Evolutionary conservation across 1,284 basidiomycete genomes (phyloP), one percentile per base, ranked within the genome.

Genomic region (Microbotryum violaceum): DNA sequence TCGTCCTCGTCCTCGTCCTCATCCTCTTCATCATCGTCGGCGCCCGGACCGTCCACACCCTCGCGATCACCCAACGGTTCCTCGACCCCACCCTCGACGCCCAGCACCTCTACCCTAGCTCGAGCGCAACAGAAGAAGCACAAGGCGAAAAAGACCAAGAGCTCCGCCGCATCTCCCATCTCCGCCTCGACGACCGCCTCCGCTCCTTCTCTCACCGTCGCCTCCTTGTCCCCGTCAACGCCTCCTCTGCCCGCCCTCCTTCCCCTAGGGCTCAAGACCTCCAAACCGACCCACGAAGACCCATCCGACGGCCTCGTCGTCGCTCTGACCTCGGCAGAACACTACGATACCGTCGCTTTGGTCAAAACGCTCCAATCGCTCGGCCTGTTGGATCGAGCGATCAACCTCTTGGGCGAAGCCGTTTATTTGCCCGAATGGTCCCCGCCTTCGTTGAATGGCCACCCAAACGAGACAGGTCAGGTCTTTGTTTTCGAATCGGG

Each of bases 381-480:
- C 29, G 64, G 67, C 8, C 54, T 71, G 18, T 56, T 72, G 33
- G 60, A 60, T 3, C 63, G 60, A 37, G 71, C 71, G 6, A 63
- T 71, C 56, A 72, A 72, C 50, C 64, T 72, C 37, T 55, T 70
- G 54, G 71, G 71, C 23, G 70, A 71, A 54, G 70, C 70, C 20
- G 64, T 72, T 33, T 64, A 67, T 56, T 49, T 72, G 7, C 71
- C 71, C 0, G 33, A 57, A 4, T 71, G 71, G 70, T 62, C 66
- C 0, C 64, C 69, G 12, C 57, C 58, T 25, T 5, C 56, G 16
- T 6, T 45, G 29, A 29, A 25, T 14, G 56, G 37, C 23, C 27
- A 18, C 2, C 27, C 49, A 20, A 20, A 42, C 33, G 21, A 14
- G 48, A 37, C 44, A 3, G 70, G 71, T 37, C 65, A 72, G 57